Evolutionary conservation across 2,329 filamentous ascomycete species (phyloP).

Genomic region (Metarhizium humberi): DNA sequence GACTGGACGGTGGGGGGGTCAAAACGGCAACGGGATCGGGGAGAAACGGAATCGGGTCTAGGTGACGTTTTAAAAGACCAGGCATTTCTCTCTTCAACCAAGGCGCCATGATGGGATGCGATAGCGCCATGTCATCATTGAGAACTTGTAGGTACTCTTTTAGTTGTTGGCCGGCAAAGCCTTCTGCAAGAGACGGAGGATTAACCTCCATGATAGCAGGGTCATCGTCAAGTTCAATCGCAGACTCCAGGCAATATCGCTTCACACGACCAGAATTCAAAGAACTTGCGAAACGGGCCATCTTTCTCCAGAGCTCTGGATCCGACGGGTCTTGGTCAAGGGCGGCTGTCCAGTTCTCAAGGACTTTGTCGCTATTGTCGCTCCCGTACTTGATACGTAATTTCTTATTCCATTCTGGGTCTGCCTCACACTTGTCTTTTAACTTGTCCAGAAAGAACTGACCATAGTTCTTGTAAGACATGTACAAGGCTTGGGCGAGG

Average conservation of each 20-base stretch:
- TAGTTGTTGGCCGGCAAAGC: slow-evolving; percentile 52
- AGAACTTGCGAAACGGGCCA: slow-evolving; percentile 48
- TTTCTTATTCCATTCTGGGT: slow-evolving; percentile 40
- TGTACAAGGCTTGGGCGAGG: slow-evolving; percentile 79
- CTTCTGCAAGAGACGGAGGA: slow-evolving; percentile 54
- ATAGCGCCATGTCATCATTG: slow-evolving; percentile 45
- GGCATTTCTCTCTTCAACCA: slow-evolving; percentile 45
- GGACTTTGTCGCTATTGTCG: slow-evolving; percentile 32
- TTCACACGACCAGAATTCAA: slow-evolving; percentile 47
- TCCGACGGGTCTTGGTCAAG: slow-evolving; percentile 58
- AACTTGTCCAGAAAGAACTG: slow-evolving; percentile 73
- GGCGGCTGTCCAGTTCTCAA: slow-evolving; percentile 48
- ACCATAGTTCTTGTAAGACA: slow-evolving; percentile 92
- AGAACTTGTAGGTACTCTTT: slow-evolving; percentile 45
- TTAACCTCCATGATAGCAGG: slow-evolving; percentile 52
- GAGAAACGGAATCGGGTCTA: slow-evolving; percentile 55
- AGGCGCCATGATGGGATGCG: slow-evolving; percentile 51
- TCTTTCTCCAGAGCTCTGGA: slow-evolving; percentile 54
- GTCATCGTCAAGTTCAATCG: slow-evolving; percentile 59
- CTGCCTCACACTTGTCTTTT: slow-evolving; percentile 25
- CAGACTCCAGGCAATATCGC: slow-evolving; percentile 55
- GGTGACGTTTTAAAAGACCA: slow-evolving; percentile 37
- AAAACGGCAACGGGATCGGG: slow-evolving; percentile 39
- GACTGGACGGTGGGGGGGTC: slow-evolving; percentile 18
- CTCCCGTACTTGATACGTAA: slow-evolving; percentile 17